These are phyloP conservation scores for Arachis stenosperma DNA, from an alignment of 306 rosid genomes.

Conservation along the genomic window DNA sequence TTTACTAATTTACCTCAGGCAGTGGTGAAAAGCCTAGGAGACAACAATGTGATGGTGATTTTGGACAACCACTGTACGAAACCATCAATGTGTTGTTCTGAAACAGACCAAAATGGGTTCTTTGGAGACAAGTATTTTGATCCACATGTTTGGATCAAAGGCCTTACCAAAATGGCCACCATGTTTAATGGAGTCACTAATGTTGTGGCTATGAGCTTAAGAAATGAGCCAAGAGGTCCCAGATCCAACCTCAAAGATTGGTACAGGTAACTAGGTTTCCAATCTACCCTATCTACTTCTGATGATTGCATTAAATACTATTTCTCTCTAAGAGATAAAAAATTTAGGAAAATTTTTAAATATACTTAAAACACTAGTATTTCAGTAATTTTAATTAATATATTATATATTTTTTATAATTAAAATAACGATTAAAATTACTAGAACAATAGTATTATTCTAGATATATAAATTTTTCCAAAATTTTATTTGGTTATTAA, in stretches of 20 bases:
- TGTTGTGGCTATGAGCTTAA: conserved; percentile 86
- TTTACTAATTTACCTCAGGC: conserved; percentile 36
- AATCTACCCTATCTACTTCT: neutral
- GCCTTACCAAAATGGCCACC: conserved; percentile 72
- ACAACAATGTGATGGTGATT: conserved; percentile 37
- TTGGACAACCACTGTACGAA: conserved; percentile 53
- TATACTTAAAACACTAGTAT: no score
- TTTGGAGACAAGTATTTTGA: conserved; percentile 70
- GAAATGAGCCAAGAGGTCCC: conserved; percentile 81
- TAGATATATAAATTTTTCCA: no score
- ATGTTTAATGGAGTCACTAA: conserved; percentile 58
- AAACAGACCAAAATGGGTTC: conserved; percentile 70
- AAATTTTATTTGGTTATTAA: no score
- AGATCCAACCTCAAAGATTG: conserved; percentile 66
- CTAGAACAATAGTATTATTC: no score
- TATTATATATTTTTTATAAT: no score
- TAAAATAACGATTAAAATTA: no score
- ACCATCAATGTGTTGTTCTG: conserved; percentile 76
- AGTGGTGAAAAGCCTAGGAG: conserved; percentile 64
- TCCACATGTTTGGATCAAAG: conserved; percentile 66
- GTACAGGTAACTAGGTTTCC: conserved; percentile 53
- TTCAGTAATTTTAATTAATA: no score
- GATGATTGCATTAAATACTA: no score
- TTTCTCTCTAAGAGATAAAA: no score
- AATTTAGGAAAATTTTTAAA: no score